These are phyloP conservation scores for Lodderomyces jiufengensis DNA, from an alignment of 1,139 yeast genomes.

Conservation along the genomic window DNA sequence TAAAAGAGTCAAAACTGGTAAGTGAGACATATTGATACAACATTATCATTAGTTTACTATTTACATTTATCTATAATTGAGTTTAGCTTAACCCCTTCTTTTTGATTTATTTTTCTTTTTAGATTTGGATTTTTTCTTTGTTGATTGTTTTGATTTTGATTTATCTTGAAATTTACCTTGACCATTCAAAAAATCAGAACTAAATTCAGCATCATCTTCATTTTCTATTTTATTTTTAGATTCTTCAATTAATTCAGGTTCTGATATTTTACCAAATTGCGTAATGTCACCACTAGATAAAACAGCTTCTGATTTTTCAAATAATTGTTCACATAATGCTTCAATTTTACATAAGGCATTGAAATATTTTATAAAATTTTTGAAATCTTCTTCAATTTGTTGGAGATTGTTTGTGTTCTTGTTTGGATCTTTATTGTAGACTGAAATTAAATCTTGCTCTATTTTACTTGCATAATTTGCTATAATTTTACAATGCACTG, in stretches of 20 bases:
- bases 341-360: constrained; percentile 32
- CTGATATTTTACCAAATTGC: constrained; percentile 4
- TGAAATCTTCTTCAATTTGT: constrained; percentile 18
- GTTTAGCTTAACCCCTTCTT: no score
- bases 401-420: constrained; percentile 5
- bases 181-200: constrained; percentile 25
- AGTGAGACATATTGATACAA: no score
- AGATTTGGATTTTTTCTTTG: constrained; percentile 24
- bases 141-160: constrained; percentile 18
- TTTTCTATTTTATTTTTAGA: not conserved
- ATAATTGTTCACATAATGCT: constrained; percentile 25
- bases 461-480: constrained; percentile 15
- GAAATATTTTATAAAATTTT: constrained; percentile 25
- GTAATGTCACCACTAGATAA: constrained; percentile 19
- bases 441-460: constrained; percentile 14
- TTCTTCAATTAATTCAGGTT: not conserved
- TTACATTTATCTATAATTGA: no score
- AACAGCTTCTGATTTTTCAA: constrained; percentile 24
- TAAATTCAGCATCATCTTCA: constrained; percentile 21
- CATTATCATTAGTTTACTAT: no score
- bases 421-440: constrained; percentile 5
- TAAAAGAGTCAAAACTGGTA: no score
- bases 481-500: constrained; percentile 11
- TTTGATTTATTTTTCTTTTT: constrained; percentile 17
- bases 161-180: constrained; percentile 16